phyloP scores from a whole-genome alignment of 495 filamentous ascomycete genomes.

The Aspergillus leporis region DNA sequence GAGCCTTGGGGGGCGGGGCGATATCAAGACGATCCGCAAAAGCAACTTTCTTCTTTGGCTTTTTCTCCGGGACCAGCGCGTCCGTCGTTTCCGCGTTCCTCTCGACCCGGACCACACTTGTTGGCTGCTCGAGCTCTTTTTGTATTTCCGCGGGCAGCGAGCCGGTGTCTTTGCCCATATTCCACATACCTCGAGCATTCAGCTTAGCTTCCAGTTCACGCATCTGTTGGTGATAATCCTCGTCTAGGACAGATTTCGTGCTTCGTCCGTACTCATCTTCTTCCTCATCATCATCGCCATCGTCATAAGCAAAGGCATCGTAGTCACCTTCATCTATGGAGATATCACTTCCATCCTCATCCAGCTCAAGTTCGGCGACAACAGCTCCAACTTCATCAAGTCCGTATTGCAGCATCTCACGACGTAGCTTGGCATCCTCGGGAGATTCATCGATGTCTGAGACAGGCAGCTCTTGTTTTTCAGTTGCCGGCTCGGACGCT shows the following conservation, averaged over 20 bases:
- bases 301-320: constrained; percentile 49
- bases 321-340: constrained; percentile 54
- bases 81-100: constrained; percentile 10
- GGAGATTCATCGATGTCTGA: constrained; percentile 62
- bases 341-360: constrained; percentile 63
- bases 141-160: constrained; percentile 36
- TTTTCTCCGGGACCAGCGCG: constrained; percentile 26
- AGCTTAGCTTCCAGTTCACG: constrained; percentile 76
- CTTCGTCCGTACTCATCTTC: constrained; percentile 71
- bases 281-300: constrained; percentile 59
- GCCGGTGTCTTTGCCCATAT: constrained; percentile 47
- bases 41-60: constrained; percentile 69
- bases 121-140: constrained; percentile 31
- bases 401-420: constrained; percentile 90
- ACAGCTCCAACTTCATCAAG: constrained; percentile 83
- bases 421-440: constrained; percentile 78
- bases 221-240: constrained; percentile 78
- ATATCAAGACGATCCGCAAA: constrained; percentile 80
- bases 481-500: constrained; percentile 23
- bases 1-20: constrained; percentile 43
- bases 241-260: constrained; percentile 59
- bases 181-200: constrained; percentile 55
- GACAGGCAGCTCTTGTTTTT: constrained; percentile 32
- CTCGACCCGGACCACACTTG: constrained; percentile 18
- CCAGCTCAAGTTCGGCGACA: constrained; percentile 88